Evolutionary conservation across 2,329 filamentous ascomycete genomes (phyloP).

Genomic region (Fusarium annulatum): DNA sequence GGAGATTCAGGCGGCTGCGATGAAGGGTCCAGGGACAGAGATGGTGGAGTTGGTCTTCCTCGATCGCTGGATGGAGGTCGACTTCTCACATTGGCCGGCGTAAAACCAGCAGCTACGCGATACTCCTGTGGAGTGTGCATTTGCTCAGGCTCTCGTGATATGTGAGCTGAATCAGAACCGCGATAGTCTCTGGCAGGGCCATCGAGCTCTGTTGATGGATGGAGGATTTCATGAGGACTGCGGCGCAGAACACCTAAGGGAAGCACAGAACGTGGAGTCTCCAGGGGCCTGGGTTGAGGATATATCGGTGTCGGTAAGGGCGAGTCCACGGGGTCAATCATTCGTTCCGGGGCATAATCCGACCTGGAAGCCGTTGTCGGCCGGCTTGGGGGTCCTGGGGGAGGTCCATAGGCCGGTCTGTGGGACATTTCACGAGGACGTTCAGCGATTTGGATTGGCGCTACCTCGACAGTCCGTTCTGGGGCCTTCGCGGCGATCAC

Average conservation of each 20-base stretch:
- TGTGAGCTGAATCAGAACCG: slow-evolving; percentile 21
- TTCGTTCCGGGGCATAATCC: slow-evolving; percentile 35
- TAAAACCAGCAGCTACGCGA: slow-evolving; percentile 45
- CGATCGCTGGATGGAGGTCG: slow-evolving; percentile 43
- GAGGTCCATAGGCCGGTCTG: slow-evolving; percentile 1
- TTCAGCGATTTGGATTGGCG: slow-evolving; percentile 6
- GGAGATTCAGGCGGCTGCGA: slow-evolving; percentile 39
- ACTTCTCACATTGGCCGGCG: slow-evolving; percentile 47
- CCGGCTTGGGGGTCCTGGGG: neutral
- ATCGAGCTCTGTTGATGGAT: slow-evolving; percentile 38
- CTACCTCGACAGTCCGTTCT: slow-evolving; percentile 12
- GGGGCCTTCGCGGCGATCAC: neutral
- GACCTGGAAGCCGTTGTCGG: slow-evolving; percentile 16
- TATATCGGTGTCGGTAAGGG: slow-evolving; percentile 15
- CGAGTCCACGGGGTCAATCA: slow-evolving; percentile 28
- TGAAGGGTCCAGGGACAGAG: slow-evolving; percentile 42
- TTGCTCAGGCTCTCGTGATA: slow-evolving; percentile 40
- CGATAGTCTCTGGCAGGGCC: slow-evolving; percentile 25
- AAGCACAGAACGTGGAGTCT: slow-evolving; percentile 23
- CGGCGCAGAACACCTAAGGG: slow-evolving; percentile 25
- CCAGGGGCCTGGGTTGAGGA: slow-evolving; percentile 12
- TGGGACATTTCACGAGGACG: slow-evolving; percentile 1
- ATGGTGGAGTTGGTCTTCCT: slow-evolving; percentile 46
- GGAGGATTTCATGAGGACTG: slow-evolving; percentile 29
- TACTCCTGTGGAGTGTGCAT: slow-evolving; percentile 45